Percentiles rank a stretch among this genome's conserved stretches.
Conservation (phyloP, 2,329 filamentous ascomycete genomes). For the Ophiosphaerella narmari region DNA sequence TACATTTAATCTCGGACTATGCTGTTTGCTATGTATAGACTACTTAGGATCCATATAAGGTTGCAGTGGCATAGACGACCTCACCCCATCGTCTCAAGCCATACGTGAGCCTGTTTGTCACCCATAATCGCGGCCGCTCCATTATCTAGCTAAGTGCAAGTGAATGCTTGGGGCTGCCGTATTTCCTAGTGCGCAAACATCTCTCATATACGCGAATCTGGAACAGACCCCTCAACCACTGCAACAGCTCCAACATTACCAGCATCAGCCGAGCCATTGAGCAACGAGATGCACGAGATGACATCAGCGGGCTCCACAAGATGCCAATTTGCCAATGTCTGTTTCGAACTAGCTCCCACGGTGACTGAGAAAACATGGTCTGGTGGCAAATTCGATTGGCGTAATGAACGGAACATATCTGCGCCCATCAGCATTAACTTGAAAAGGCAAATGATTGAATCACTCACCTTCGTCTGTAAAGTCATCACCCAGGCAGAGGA, state of each 20-base stretch:
- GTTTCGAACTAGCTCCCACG: constrained; percentile 88
- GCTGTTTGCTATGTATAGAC: too few relatives aligned
- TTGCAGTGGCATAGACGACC: too few relatives aligned
- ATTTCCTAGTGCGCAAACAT: constrained; percentile 1
- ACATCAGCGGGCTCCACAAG: constrained; percentile 87
- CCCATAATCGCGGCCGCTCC: background rate
- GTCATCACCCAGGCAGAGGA: constrained; percentile 91
- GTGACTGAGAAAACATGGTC: constrained; percentile 86
- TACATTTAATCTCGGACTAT: too few relatives aligned
- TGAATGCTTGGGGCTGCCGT: constrained; percentile 16
- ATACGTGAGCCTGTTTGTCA: too few relatives aligned
- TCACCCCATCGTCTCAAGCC: too few relatives aligned
- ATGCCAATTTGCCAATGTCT: constrained; percentile 89
- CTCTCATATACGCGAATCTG: constrained; percentile 36
- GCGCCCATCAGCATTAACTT: constrained; percentile 11
- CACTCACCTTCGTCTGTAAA: constrained; percentile 89
- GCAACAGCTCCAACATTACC: constrained; percentile 48
- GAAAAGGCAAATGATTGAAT: background rate
- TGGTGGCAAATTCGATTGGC: constrained; percentile 59
- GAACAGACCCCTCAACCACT: constrained; percentile 46
- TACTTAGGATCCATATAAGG: too few relatives aligned
- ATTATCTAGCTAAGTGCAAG: constrained; percentile 20
- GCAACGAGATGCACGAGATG: constrained; percentile 65
- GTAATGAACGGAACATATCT: constrained; percentile 84
- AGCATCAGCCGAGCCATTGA: constrained; percentile 56